phyloP scores from a whole-genome alignment of 2,329 filamentous ascomycete genomes.

The Alternaria dauci region DNA sequence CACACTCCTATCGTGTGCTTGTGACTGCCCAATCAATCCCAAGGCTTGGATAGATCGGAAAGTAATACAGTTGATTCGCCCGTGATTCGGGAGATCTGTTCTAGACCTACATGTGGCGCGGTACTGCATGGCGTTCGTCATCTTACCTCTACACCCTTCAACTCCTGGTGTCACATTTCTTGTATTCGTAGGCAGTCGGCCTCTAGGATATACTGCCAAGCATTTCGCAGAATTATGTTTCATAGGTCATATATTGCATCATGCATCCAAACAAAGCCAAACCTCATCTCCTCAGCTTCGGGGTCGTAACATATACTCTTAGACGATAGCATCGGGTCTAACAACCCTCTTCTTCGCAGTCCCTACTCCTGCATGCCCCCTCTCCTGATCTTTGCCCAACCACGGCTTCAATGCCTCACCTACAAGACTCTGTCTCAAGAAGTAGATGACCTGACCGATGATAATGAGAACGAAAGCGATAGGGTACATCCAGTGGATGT shows the following conservation, averaged over 20 bases:
- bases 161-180: neutral
- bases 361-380: conserved; percentile 38
- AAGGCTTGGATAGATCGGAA: neutral
- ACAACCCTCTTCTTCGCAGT: conserved; percentile 44
- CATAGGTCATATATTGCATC: neutral
- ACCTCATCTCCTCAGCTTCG: neutral
- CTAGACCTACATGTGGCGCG: neutral
- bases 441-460: conserved; percentile 84
- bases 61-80: neutral
- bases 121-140: neutral
- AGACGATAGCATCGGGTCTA: conserved; percentile 42
- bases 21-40: neutral
- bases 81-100: neutral
- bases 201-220: neutral
- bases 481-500: conserved; percentile 89
- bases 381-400: conserved; percentile 87
- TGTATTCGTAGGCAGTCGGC: neutral
- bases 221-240: neutral
- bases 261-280: neutral
- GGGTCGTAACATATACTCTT: neutral
- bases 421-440: conserved; percentile 79
- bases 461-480: conserved; percentile 95
- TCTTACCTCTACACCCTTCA: neutral
- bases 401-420: conserved; percentile 95
- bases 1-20: neutral